These are phyloP conservation scores for Lithospermum erythrorhizon DNA, from an alignment of 257 asterid genomes.

Conservation along the genomic window DNA sequence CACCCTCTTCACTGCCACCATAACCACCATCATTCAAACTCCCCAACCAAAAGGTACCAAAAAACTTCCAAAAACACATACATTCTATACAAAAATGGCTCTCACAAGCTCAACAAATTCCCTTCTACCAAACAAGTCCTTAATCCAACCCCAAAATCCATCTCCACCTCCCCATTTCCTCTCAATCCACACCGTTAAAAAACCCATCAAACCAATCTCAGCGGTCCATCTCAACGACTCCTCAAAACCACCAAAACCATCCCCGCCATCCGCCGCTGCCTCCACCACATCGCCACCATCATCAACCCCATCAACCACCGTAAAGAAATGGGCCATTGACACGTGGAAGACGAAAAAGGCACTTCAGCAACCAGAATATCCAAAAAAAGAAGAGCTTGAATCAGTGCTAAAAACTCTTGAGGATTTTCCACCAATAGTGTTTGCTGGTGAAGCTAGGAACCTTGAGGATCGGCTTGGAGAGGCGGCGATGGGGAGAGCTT, in stretches of 20 bases:
- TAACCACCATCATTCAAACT: neutral
- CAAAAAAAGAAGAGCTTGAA: constrained; percentile 31
- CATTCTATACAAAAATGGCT: constrained; percentile 15
- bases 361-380: constrained; percentile 44
- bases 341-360: constrained; percentile 50
- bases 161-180: constrained; percentile 9
- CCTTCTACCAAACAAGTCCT: constrained; percentile 29
- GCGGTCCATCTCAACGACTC: constrained; percentile 39
- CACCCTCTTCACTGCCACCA: too few species aligned
- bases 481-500: constrained; percentile 75
- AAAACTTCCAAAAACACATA: neutral
- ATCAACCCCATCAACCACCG: constrained; percentile 2
- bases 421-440: constrained; percentile 59
- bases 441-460: constrained; percentile 75
- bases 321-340: constrained; percentile 28
- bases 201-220: constrained; percentile 29
- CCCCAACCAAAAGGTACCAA: neutral
- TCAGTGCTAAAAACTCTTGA: constrained; percentile 47
- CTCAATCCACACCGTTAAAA: constrained; percentile 9
- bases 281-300: too few species aligned
- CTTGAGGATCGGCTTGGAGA: constrained; percentile 63
- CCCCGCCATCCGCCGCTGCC: constrained; percentile 20
- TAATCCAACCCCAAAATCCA: constrained; percentile 14
- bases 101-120: constrained; percentile 27
- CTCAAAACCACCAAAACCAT: constrained; percentile 24